Conservation (phyloP, 352 stramenopile species). For the Blastocystis sp. region DNA sequence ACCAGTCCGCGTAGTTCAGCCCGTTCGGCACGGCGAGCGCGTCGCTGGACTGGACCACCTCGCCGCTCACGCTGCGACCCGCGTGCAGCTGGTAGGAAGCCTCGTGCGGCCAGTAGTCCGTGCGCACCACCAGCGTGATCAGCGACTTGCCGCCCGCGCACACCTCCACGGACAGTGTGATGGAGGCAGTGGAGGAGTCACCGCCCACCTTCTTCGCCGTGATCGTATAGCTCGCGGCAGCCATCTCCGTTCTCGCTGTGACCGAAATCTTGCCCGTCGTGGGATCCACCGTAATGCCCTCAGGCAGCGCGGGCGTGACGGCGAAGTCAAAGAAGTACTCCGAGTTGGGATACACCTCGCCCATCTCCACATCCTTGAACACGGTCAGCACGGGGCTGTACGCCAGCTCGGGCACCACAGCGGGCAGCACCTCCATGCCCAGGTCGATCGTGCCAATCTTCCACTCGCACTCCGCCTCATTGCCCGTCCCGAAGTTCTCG, state of each 20-base stretch:
- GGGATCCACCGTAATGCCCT: slow-evolving; percentile 46
- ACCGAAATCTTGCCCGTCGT: slow-evolving; percentile 29
- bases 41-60: not conserved
- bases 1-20: slow-evolving; percentile 43
- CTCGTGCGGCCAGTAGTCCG: slow-evolving; percentile 23
- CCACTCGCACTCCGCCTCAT: not conserved
- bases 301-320: not conserved
- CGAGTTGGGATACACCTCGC: not conserved
- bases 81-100: not conserved
- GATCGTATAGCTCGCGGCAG: slow-evolving; percentile 32
- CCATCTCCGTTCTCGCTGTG: not conserved
- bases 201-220: slow-evolving; percentile 33
- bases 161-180: slow-evolving; percentile 15
- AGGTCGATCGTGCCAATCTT: not conserved
- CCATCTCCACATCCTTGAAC: slow-evolving; percentile 59
- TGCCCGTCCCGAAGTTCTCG: slow-evolving; percentile 27
- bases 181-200: not conserved
- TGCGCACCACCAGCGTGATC: slow-evolving; percentile 26
- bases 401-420: not conserved
- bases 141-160: slow-evolving; percentile 54
- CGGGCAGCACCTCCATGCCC: not conserved
- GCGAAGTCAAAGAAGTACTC: slow-evolving; percentile 40
- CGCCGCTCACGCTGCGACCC: not conserved
- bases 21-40: not conserved
- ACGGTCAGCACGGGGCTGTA: slow-evolving; percentile 7